Evolutionary conservation across 495 filamentous ascomycete species (phyloP).

Genomic region (Eremomyces bilateralis): DNA sequence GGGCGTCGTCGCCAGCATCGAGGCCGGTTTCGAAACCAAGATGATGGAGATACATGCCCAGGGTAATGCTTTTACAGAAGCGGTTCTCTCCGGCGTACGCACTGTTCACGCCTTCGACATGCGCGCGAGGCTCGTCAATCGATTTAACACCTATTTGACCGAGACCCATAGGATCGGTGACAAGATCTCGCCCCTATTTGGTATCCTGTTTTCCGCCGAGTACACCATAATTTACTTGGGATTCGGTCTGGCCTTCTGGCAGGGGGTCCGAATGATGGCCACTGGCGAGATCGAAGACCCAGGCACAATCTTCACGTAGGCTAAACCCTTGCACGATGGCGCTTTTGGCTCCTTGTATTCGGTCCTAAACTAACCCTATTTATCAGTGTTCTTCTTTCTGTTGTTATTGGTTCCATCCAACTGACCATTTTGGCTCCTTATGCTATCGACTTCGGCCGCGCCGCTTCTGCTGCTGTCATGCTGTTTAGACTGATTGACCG

Average conservation of each 20-base stretch:
- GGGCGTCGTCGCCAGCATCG: neutral
- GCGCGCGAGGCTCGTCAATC: neutral
- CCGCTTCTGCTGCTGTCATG: constrained; percentile 2
- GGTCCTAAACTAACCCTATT: neutral
- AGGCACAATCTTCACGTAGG: neutral
- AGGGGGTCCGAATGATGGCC: neutral
- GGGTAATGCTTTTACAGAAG: neutral
- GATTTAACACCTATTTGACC: neutral
- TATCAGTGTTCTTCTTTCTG: neutral
- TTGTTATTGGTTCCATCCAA: neutral
- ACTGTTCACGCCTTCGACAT: neutral
- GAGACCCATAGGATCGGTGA: neutral
- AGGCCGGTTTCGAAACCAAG: neutral
- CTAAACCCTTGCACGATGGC: neutral
- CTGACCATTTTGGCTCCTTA: neutral
- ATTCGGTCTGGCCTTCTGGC: neutral
- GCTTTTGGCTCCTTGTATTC: too few species aligned
- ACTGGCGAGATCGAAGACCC: neutral
- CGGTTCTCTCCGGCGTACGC: neutral
- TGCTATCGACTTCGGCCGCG: neutral
- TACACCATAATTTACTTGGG: neutral
- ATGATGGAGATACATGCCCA: neutral
- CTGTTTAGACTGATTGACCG: neutral
- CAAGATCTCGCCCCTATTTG: neutral
- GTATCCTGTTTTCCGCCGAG: neutral